Conservation (phyloP, 2,329 filamentous ascomycete species). For the Tolypocladium sp. region DNA sequence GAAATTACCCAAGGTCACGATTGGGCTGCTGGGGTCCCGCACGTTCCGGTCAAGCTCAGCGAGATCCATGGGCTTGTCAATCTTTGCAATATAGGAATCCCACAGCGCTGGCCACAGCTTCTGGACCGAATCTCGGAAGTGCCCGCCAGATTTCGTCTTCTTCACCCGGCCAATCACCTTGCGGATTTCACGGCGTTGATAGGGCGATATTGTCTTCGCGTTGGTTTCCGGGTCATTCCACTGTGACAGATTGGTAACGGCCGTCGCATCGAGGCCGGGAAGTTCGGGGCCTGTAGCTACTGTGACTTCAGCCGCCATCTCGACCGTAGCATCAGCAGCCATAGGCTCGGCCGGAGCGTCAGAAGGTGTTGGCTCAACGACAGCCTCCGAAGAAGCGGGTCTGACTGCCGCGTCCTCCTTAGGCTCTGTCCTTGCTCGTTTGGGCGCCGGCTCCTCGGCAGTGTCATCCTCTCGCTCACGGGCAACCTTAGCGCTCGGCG, state of each 20-base stretch:
- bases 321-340: conserved; percentile 8
- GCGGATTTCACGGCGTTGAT: conserved; percentile 53
- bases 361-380: neutral
- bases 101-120: conserved; percentile 67
- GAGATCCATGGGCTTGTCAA: conserved; percentile 78
- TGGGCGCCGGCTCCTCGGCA: conserved; percentile 57
- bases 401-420: conserved; percentile 26
- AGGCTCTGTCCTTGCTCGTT: conserved; percentile 68
- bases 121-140: conserved; percentile 73
- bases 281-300: conserved; percentile 3
- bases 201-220: conserved; percentile 42
- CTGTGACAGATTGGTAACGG: conserved; percentile 21
- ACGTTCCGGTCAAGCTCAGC: conserved; percentile 73
- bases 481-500: conserved; percentile 51
- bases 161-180: conserved; percentile 66
- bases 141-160: conserved; percentile 71
- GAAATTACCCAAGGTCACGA: conserved; percentile 62
- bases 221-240: conserved; percentile 34
- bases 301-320: conserved; percentile 1
- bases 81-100: conserved; percentile 57
- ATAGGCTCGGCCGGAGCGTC: conserved; percentile 3
- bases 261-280: conserved; percentile 5
- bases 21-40: conserved; percentile 50
- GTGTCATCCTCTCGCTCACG: conserved; percentile 72
- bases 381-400: conserved; percentile 10